phyloP scores from a whole-genome alignment of 805 yeast species.

The Blastobotrys muscicola region DNA sequence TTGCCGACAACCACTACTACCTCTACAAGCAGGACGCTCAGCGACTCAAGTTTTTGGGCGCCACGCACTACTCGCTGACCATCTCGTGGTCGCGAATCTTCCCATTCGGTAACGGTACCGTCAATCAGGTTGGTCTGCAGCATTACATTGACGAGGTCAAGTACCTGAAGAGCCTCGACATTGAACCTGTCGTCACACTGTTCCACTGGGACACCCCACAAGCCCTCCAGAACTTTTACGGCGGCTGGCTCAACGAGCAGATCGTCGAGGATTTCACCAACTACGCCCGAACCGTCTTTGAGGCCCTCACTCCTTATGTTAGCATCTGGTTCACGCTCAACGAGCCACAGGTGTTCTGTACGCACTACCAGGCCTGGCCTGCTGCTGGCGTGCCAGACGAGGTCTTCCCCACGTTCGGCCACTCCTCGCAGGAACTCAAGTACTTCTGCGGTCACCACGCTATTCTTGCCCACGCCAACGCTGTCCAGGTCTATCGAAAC shows the following conservation, averaged over 20 bases:
- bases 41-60: slow-evolving; percentile 28
- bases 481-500: slow-evolving; percentile 20
- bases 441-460: slow-evolving; percentile 17
- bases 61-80: slow-evolving; percentile 26
- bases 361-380: slow-evolving; percentile 8
- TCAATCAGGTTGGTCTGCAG: slow-evolving; percentile 24
- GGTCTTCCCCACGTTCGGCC: not conserved
- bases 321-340: slow-evolving; percentile 28
- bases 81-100: slow-evolving; percentile 31
- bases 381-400: not conserved
- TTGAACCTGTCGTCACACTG: slow-evolving; percentile 28
- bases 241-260: slow-evolving; percentile 23
- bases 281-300: slow-evolving; percentile 27
- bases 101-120: slow-evolving; percentile 23
- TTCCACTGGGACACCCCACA: slow-evolving; percentile 31
- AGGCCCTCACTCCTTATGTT: slow-evolving; percentile 27
- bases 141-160: slow-evolving; percentile 26
- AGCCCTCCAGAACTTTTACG: slow-evolving; percentile 18
- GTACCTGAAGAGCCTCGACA: slow-evolving; percentile 21
- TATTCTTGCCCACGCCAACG: slow-evolving; percentile 23
- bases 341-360: slow-evolving; percentile 24
- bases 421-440: slow-evolving; percentile 3
- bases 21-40: slow-evolving; percentile 29
- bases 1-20: slow-evolving; percentile 28
- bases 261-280: slow-evolving; percentile 28